Percentiles rank a stretch among this genome's conserved stretches.
phyloP scores from a whole-genome alignment of 352 stramenopile species.

The Globisporangium spiculum region DNA sequence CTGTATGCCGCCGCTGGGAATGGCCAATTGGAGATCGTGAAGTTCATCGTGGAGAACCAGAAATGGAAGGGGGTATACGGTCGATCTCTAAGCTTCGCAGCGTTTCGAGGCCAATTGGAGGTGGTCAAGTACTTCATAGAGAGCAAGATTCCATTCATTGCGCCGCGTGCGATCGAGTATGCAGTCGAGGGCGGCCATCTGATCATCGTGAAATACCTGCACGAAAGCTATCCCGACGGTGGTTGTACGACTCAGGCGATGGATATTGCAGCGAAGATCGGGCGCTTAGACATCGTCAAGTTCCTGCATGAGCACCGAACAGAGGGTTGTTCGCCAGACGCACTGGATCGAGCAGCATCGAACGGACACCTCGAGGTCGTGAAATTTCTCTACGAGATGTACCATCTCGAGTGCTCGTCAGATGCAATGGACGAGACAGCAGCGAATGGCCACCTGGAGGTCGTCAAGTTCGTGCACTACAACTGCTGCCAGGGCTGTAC shows the following conservation, averaged over 20 bases:
- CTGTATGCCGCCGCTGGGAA: not conserved
- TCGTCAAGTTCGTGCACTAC: not conserved
- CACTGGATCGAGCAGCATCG: not conserved
- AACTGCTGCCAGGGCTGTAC: too few species aligned
- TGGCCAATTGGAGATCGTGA: not conserved
- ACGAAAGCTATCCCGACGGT: not conserved
- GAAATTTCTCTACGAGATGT: not conserved
- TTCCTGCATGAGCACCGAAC: not conserved
- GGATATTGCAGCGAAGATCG: not conserved
- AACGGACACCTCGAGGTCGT: not conserved
- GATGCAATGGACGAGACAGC: not conserved
- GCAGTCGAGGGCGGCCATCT: not conserved
- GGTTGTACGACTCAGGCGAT: not conserved
- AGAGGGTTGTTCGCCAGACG: not conserved
- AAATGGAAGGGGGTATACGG: not conserved
- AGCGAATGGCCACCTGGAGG: not conserved
- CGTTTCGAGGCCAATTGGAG: not conserved
- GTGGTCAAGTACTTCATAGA: not conserved
- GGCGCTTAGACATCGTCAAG: conserved; percentile 1
- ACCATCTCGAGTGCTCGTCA: not conserved
- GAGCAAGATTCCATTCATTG: not conserved
- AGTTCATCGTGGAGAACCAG: not conserved
- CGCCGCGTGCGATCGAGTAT: not conserved
- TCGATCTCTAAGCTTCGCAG: not conserved
- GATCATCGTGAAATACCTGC: not conserved